Conservation (phyloP, 2,329 filamentous ascomycete species). For the Tolypocladium album region DNA sequence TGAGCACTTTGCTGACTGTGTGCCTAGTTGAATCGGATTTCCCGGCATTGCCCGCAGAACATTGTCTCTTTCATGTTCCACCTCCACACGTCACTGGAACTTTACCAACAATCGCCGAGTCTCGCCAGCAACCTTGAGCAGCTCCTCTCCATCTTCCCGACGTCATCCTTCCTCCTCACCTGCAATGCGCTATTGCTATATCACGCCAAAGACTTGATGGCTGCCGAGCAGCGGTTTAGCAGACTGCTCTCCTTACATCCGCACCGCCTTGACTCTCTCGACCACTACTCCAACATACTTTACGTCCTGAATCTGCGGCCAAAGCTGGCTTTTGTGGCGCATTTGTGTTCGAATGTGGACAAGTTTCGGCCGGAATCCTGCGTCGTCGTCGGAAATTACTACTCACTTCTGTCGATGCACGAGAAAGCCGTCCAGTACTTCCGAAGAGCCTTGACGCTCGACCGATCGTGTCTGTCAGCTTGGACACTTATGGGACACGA, state of each 20-base stretch:
- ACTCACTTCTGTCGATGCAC: slow-evolving; percentile 85
- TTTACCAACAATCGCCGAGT: slow-evolving; percentile 73
- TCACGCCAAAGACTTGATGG: slow-evolving; percentile 73
- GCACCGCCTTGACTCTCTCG: slow-evolving; percentile 73
- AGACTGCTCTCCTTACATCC: slow-evolving; percentile 68
- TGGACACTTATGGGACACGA: slow-evolving; percentile 99
- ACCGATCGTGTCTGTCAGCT: slow-evolving; percentile 82
- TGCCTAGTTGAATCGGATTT: slow-evolving; percentile 57
- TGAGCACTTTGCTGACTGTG: not conserved
- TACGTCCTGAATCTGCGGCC: slow-evolving; percentile 85
- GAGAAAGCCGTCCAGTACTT: slow-evolving; percentile 99
- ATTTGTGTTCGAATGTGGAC: slow-evolving; percentile 82
- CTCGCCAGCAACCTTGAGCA: slow-evolving; percentile 67
- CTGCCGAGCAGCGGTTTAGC: slow-evolving; percentile 58
- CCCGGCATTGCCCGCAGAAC: slow-evolving; percentile 69
- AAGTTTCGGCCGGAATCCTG: slow-evolving; percentile 96
- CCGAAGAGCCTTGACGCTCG: slow-evolving; percentile 79
- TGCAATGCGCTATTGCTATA: slow-evolving; percentile 83
- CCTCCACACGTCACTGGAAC: slow-evolving; percentile 78
- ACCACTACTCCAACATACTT: slow-evolving; percentile 95
- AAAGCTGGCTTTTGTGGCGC: slow-evolving; percentile 85
- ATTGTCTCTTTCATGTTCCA: slow-evolving; percentile 93
- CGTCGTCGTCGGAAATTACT: slow-evolving; percentile 95
- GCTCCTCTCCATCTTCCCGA: slow-evolving; percentile 75
- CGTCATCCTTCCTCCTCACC: slow-evolving; percentile 79